These are phyloP conservation scores for Brassica juncea DNA, from an alignment of 345 rosid genomes.

Conservation along the genomic window DNA sequence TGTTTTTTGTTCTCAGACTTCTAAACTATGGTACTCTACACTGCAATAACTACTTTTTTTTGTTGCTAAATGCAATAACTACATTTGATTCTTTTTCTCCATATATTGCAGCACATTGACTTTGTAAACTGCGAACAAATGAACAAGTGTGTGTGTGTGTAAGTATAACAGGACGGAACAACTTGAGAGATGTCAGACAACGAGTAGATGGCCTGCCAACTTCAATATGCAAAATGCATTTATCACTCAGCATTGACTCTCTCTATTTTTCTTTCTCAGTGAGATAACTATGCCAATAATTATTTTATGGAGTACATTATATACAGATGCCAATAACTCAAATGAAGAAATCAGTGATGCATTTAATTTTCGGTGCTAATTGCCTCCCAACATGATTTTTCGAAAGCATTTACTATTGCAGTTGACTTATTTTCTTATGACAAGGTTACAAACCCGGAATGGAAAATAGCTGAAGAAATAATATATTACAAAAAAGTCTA, in stretches of 20 bases:
- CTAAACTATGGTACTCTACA: too few species aligned
- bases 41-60: too few species aligned
- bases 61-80: too few species aligned
- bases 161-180: slow-evolving; percentile 24
- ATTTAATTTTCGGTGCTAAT: slow-evolving; percentile 28
- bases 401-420: slow-evolving; percentile 24
- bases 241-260: slow-evolving; percentile 29
- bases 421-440: slow-evolving; percentile 16
- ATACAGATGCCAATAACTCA: not conserved
- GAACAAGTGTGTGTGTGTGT: not conserved
- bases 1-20: too few species aligned
- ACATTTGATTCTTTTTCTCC: not conserved
- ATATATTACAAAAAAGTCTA: not conserved
- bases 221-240: slow-evolving; percentile 31
- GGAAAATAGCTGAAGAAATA: not conserved
- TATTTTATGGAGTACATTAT: not conserved
- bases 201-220: slow-evolving; percentile 25
- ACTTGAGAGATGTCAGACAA: slow-evolving; percentile 28
- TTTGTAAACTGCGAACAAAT: not conserved
- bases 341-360: slow-evolving; percentile 21
- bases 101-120: not conserved
- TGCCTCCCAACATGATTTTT: slow-evolving; percentile 27
- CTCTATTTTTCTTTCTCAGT: not conserved
- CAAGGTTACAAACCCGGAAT: not conserved
- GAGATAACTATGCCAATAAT: slow-evolving; percentile 8